Evolutionary conservation across 495 filamentous ascomycete species (phyloP).

Genomic region (Cryomyces minteri): DNA sequence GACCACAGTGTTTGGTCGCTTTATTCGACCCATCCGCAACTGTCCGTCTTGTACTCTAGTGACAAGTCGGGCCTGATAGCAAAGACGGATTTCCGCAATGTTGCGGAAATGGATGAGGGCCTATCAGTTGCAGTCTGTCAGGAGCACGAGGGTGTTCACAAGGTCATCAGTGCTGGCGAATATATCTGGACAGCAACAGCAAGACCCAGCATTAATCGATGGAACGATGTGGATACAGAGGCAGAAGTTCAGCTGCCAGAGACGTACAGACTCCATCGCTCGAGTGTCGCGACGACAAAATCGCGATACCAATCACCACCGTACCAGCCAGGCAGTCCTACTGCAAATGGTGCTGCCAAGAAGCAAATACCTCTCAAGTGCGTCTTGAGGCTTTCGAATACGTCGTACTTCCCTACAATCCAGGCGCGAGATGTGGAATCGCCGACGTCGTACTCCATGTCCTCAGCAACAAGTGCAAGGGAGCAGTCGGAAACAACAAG

Average conservation of each 20-base stretch:
- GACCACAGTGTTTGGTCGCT: conserved; percentile 96
- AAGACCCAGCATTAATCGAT: conserved; percentile 87
- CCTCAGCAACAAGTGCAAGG: no score
- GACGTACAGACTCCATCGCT: conserved; percentile 15
- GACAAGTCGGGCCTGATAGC: conserved; percentile 82
- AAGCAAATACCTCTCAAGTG: conserved; percentile 59
- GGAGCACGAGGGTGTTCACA: conserved; percentile 77
- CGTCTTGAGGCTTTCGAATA: conserved; percentile 68
- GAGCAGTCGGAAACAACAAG: conserved; percentile 33
- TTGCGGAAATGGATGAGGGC: conserved; percentile 72
- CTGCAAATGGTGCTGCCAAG: conserved; percentile 23
- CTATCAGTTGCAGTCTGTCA: conserved; percentile 74
- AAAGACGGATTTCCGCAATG: conserved; percentile 74
- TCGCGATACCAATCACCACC: conserved; percentile 10
- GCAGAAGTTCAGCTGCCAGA: conserved; percentile 28
- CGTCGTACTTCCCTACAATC: conserved; percentile 47
- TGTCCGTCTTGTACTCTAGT: conserved; percentile 84
- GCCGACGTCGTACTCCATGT: conserved; percentile 26
- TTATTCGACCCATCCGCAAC: conserved; percentile 67
- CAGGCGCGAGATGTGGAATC: conserved; percentile 29
- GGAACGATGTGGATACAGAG: conserved; percentile 71
- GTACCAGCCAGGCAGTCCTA: conserved; percentile 4
- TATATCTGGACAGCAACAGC: conserved; percentile 90
- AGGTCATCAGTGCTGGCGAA: conserved; percentile 60
- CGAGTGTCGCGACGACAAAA: conserved; percentile 13